Base-by-base conservation (phyloP, 164 flowering plant genomes). In the Saururus chinensis region DNA sequence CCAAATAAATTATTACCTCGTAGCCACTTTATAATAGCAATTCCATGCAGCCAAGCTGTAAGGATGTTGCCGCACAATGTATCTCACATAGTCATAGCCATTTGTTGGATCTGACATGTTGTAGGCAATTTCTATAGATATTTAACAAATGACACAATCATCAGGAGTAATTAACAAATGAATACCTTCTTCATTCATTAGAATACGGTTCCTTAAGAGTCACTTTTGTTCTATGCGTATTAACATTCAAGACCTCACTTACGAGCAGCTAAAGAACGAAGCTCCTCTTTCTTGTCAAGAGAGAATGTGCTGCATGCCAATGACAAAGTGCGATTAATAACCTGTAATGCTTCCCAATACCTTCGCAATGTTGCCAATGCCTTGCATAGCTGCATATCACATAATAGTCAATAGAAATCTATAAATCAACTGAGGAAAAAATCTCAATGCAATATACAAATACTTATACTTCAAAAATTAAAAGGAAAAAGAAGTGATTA, bases 21-120 rank as follows among this genome's bases (percentile, higher is more conserved):
- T 71, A 65, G 74, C 74, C 57, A 82, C 86, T 76, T 81, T 84
- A 73, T 82, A 92, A 68, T 83, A 87, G 79, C 86, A 82, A 72
- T 88, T 92, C 98, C 98, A 92, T 51, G 92, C 86, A 71, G 87
- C 76, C 55, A 75, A 59, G 75, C 95, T 88, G 72, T 85, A 66
- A 19, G 98, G 96, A 78, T 80, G 82, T 69, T 79, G 77, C 68
- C 74, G 79, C 65, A 88, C 86, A 62, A 81, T 70, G 77, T 73
- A 65, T 62, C 77, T 75, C 51, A 77, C 82, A 69, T 61, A 80
- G 41, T 84, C 86, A 73, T 79, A 85, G 8, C 86, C 92, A 64
- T 75, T 77, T 37, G 73, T 67, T 53, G 89, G 84, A 76, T 85
- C 88, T 14, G 80, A 73, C 30, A 82, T 80, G 67, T 77, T 80